Evolutionary conservation across 2,329 filamentous ascomycete genomes (phyloP), one percentile per base, ranked within the genome.

Genomic region (Talaromyces pinophilus): DNA sequence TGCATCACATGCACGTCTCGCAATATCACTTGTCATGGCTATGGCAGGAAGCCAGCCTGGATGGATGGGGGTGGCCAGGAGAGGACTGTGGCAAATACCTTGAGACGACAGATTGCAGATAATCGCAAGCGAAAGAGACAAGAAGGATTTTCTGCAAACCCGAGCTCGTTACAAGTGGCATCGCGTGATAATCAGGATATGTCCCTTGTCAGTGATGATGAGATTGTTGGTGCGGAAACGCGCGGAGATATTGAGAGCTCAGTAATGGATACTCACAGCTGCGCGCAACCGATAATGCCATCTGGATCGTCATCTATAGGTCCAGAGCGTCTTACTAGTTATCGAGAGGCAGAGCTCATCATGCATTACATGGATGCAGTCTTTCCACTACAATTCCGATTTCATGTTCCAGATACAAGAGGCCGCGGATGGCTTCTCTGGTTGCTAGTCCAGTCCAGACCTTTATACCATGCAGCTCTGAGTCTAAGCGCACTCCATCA

Each of bases 1-100:
- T 90, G 88, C 76, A 84, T 82, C 72, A 87, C 88, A 67, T 90
- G 88, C 81, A 84, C 46, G 10, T 65, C 63, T 19, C 63, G 63
- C 17, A 44, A 28, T 48, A 55, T 65, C 28, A 61, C 63, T 11
- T 65, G 63, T 30, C 63, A 65, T 46, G 63, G 63, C 22, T 65
- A 65, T 22, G 63, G 63, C 57, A 42, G 40, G 19, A 61, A 61
- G 46, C 63, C 63, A 4, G 57, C 3, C 8, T 65, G 63, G 63
- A 50, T 60, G 57, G 63, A 65, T 17, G 63, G 63, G 2, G 57
- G 63, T n/a, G 25, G 55, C 13, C 55, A 42, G 8, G 63, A 65
- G 19, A 61, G 54, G 11, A 19, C 6, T 11, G 44, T 54, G 10
- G 25, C 38, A 17, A 42, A 35, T 52, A 17, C 11, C 3, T 30